Base-by-base conservation (phyloP, 2,329 filamentous ascomycete genomes). In the Helminthosporium solani region DNA sequence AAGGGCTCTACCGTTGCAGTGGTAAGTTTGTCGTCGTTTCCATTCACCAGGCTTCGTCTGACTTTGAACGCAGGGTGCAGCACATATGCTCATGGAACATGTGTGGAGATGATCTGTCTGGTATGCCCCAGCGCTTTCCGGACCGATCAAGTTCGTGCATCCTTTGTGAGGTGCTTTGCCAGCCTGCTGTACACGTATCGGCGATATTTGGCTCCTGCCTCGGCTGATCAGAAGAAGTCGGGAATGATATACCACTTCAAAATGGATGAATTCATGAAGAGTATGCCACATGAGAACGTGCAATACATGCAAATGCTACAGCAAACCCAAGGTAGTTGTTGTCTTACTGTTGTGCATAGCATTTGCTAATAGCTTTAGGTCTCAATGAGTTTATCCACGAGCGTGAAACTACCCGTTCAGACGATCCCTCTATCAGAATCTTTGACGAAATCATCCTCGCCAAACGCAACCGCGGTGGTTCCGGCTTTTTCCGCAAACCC, bases 341-440 rank as follows among this genome's bases (percentile, higher is more conserved):
- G 18, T 16, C 12, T 33, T 12, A 9, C 33, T 23, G n/a, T 30
- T 8, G 12, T 42, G 14, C 31, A 33, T 4, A 30, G 8, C 19
- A 9, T 7, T 21, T 35, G 21, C 55, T 63, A 45, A 63, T 34
- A 15, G 14, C 14, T 25, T 2, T 39, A 83, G 82, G 75, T 39
- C 90, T 91, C 66, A 90, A 90, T 56, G 87, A 92, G 67, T 94
- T 94, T 67, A 87, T 94, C 51, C 86, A 92, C 61, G 86, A 90
- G 58, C 82, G 88, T 36, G 88, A 94, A 70, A 83, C 76, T 18
- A 81, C 78, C 7, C 75, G 82, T 2, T 70, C 82, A 0, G 77
- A 81, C 7, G 79, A 87, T 52, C 79, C 87, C 0, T 70, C 78
- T 2, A 83, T 92, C 59, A 86, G 86, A 45, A 78, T 94, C 1